Evolutionary conservation across 139 green algal genomes (phyloP), one percentile per base, ranked within the genome.

Genomic region (Cymbomonas tetramitiformis): DNA sequence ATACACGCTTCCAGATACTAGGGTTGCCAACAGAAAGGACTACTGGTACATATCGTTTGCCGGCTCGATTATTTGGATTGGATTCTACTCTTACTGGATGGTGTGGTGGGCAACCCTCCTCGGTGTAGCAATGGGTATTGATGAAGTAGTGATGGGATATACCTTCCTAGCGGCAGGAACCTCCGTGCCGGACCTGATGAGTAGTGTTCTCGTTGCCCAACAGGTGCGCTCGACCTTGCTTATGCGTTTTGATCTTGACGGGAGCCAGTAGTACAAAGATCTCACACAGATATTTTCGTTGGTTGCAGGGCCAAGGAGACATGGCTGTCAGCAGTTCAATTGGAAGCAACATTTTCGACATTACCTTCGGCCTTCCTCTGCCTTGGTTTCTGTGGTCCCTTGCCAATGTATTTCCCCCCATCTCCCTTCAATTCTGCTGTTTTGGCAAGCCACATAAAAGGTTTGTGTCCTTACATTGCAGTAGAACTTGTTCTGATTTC

Each of bases 281-380:
- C n/a, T n/a, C n/a, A n/a, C n/a, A n/a, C n/a, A n/a, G n/a, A n/a
- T n/a, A n/a, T n/a, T n/a, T n/a, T n/a, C n/a, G n/a, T n/a, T n/a
- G n/a, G n/a, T n/a, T n/a, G 4, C 23, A 62, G 44, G 54, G 54
- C 26, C 25, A 34, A 5, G 54, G 54, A 23, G 54, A 62, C 41
- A 62, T 62, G 54, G 54, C 54, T 5, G 39, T 62, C 38, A 61
- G 46, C 19, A 57, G 31, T 5, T 62, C 54, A 29, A 39, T 62
- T 30, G 54, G 54, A 5, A 30, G 6, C 4, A 62, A 62, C 41
- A 56, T 62, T 18, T 62, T 62, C 41, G 54, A 62, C 54, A 52
- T 61, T 0, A 60, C 54, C 0, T 31, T 62, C 10, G 54, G 54
- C 7, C 54, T 62, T 4, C 54, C 54, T 10, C 41, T 62, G 4